Evolutionary conservation across 352 stramenopile species (phyloP), one percentile per base, ranked within the genome.

Genomic region (Globisporangium radiosum): DNA sequence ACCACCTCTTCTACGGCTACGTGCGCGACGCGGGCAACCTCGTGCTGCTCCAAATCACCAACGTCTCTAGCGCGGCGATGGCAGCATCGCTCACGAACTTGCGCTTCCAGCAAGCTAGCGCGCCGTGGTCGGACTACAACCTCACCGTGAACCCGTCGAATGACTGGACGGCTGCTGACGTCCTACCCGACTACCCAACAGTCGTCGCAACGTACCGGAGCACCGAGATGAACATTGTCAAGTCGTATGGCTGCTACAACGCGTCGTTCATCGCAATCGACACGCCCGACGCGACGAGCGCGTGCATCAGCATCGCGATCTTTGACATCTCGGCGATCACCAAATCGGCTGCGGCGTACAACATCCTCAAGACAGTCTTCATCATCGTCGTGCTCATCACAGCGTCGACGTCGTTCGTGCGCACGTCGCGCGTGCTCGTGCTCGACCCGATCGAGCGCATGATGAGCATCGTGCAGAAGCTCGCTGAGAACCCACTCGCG

Each of bases 391-490:
- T 95, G 7, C 78, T 96, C 13, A 83, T 92, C 36, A 71, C 60
- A n/a, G 78, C 76, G 5, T 92, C 85, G 48, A 90, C 84, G 9
- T 82, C 74, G 11, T 97, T 95, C 59, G 92, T 92, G 53, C 83
- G 78, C 58, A 94, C 85, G 51, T 73, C 85, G 6, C 88, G 88
- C 10, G 74, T 78, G 33, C 80, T 96, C 43, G 87, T 97, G 19
- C 79, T 96, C 13, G 75, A 95, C 49, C 89, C 88, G 1, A 96
- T 96, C 50, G 88, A 97, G 62, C 88, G 90, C 47, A 97, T 97
- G 89, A 95, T 96, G 73, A 69, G 73, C 39, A 87, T 95, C 25
- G 87, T 97, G 7, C 82, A 95, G 56, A 85, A 90, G 36, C 73
- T 97, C 5, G 87, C 88, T 0, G 86, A 92, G 59, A 96, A 97